These are phyloP conservation scores for Komagataella phaffii DNA, from an alignment of 805 yeast genomes.

Conservation along the genomic window DNA sequence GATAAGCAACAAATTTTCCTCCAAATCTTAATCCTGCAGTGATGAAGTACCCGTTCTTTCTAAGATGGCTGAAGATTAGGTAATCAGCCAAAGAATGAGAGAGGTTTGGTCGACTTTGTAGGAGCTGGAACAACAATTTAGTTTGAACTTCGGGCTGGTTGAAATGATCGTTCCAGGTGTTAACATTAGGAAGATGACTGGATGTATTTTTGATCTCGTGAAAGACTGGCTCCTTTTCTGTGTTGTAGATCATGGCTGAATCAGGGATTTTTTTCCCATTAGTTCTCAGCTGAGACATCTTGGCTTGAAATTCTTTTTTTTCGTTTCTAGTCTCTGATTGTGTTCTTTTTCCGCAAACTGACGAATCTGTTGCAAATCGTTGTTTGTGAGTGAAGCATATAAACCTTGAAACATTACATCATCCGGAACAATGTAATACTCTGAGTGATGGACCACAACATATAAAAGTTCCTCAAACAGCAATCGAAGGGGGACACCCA, in stretches of 20 bases:
- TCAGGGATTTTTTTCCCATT: background rate
- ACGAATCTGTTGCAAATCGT: background rate
- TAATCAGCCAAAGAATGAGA: conserved; percentile 10
- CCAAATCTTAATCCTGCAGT: conserved; percentile 91
- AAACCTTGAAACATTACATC: conserved; percentile 6
- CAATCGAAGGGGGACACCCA: conserved; percentile 71
- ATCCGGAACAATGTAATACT: conserved; percentile 2
- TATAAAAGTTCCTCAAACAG: conserved; percentile 63
- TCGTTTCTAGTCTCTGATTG: conserved; percentile 3
- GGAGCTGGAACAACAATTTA: background rate
- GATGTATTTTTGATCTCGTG: background rate
- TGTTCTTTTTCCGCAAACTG: conserved; percentile 1
- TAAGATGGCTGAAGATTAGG: conserved; percentile 25
- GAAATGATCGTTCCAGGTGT: conserved; percentile 5
- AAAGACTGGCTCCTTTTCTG: background rate
- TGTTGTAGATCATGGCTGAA: background rate
- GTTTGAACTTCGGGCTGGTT: conserved; percentile 2
- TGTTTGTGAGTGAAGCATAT: background rate
- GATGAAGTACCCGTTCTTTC: conserved; percentile 33
- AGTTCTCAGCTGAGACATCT: background rate
- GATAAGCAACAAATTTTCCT: conserved; percentile 78
- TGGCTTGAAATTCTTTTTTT: conserved; percentile 6
- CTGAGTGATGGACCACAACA: conserved; percentile 26
- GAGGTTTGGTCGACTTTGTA: background rate
- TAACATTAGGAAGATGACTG: conserved; percentile 1